phyloP scores from a whole-genome alignment of 2,329 filamentous ascomycete species.

The Arthrobotrys iridis region DNA sequence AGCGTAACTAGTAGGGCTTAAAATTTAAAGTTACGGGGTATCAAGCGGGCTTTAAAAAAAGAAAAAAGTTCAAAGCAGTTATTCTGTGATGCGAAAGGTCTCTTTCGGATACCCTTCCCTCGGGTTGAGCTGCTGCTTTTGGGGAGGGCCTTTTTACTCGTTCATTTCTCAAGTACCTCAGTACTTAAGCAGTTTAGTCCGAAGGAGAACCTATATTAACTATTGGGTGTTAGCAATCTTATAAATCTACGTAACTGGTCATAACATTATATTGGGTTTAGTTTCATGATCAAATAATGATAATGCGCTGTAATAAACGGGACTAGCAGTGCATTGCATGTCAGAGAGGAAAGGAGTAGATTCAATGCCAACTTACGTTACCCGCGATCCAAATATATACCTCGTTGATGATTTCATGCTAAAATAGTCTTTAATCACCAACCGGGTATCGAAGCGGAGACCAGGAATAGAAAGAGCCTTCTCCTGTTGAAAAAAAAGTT shows the following conservation, averaged over 20 bases:
- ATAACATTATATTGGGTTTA: slow-evolving; percentile 14
- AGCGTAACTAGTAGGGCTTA: no score
- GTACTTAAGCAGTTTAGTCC: neutral
- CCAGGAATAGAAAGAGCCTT: neutral
- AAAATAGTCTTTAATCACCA: neutral
- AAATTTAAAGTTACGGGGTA: neutral
- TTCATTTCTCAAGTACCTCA: slow-evolving; percentile 41
- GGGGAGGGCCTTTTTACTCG: slow-evolving; percentile 13
- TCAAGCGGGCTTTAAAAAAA: neutral
- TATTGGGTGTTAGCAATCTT: slow-evolving; percentile 14
- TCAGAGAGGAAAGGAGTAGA: neutral
- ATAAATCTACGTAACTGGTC: no score
- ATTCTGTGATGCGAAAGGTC: slow-evolving; percentile 18
- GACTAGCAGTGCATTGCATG: no score
- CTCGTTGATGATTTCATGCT: slow-evolving; percentile 27
- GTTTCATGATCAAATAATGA: neutral
- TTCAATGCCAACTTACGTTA: neutral
- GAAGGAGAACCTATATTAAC: slow-evolving; percentile 20
- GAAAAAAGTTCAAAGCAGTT: slow-evolving; percentile 3
- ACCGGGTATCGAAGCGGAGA: slow-evolving; percentile 9
- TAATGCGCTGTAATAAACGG: slow-evolving; percentile 13
- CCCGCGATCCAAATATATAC: neutral
- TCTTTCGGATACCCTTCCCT: slow-evolving; percentile 22
- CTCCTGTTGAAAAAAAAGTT: neutral
- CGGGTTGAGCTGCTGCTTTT: slow-evolving; percentile 50